Base-by-base conservation (phyloP, 495 filamentous ascomycete species). In the Trichoderma erinaceum region DNA sequence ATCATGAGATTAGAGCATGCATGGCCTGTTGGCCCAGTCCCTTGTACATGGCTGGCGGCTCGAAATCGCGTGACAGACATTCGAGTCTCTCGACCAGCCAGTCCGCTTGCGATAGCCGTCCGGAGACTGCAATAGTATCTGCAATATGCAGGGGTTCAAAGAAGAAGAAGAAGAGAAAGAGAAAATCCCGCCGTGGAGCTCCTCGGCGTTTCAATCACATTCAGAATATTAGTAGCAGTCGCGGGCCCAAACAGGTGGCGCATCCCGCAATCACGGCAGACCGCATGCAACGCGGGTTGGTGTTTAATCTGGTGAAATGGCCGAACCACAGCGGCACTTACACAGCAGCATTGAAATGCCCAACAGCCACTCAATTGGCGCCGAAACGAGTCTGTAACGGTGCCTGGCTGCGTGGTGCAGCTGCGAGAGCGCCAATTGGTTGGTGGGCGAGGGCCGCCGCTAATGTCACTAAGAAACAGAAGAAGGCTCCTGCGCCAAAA, bases 361-460 rank as follows among this genome's bases (percentile, higher is more conserved):
- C 27, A 32, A 11, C 56, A 32, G 56, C 56, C 52, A 61, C 25
- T 61, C 56, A 61, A 61, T 61, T 61, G 56, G 27, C 56, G 56
- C 56, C 56, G 56, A 61, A 61, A 61, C 25, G 56, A 7, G 16
- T 18, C 56, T 61, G 56, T 61, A 23, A 61, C 56, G 29, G 27
- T 15, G 56, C 25, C 56, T 32, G 56, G 7, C 56, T 3, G 27
- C n/a, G 15, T 23, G 48, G 8, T 29, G 2, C 23, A 61, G 56
- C 56, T 3, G 13, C 56, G 11, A 61, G 25, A 18, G 56, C 56
- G 56, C 29, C 56, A 61, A 15, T 32, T 32, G 56, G 56, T 61
- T 61, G 56, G 56, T 25, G n/a, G 21, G 10, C 50, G 50, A 56
- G 50, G n/a, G 56, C 56, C 25, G 56, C 56, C 25, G n/a, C 16